These are phyloP conservation scores for Eucalyptus dawsonii DNA, from an alignment of 345 rosid genomes.

Conservation along the genomic window DNA sequence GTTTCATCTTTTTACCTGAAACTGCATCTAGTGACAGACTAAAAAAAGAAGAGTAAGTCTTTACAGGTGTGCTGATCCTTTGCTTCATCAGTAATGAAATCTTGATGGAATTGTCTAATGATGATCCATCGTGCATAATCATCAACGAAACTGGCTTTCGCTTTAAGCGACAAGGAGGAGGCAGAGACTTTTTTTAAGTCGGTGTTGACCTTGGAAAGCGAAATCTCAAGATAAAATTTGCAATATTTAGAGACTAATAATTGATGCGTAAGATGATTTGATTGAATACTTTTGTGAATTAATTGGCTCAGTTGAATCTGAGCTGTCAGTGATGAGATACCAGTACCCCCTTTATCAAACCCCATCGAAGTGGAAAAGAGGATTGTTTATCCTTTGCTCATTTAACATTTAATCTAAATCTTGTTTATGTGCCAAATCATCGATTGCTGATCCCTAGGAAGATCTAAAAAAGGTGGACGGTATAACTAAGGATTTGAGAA, in stretches of 20 bases:
- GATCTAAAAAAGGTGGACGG: background rate
- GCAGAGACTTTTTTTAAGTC: background rate
- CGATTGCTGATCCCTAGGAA: background rate
- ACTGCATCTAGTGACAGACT: background rate
- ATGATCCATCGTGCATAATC: background rate
- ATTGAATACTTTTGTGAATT: background rate
- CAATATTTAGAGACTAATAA: background rate
- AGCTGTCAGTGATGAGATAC: background rate
- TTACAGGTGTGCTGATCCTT: background rate
- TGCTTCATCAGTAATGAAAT: background rate
- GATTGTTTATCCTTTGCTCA: background rate
- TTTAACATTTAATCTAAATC: background rate
- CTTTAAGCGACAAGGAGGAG: background rate
- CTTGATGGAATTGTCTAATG: background rate
- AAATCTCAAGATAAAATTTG: background rate
- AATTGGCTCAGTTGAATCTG: background rate
- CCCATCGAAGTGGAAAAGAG: background rate
- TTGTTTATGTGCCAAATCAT: background rate
- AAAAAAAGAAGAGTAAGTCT: background rate
- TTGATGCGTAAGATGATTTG: background rate
- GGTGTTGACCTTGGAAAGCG: background rate
- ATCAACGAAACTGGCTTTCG: background rate
- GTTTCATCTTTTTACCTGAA: background rate
- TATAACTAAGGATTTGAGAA: background rate
- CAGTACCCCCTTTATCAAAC: background rate